Base-by-base conservation (phyloP, 1,284 basidiomycete species). In the Inonotus hispidus region DNA sequence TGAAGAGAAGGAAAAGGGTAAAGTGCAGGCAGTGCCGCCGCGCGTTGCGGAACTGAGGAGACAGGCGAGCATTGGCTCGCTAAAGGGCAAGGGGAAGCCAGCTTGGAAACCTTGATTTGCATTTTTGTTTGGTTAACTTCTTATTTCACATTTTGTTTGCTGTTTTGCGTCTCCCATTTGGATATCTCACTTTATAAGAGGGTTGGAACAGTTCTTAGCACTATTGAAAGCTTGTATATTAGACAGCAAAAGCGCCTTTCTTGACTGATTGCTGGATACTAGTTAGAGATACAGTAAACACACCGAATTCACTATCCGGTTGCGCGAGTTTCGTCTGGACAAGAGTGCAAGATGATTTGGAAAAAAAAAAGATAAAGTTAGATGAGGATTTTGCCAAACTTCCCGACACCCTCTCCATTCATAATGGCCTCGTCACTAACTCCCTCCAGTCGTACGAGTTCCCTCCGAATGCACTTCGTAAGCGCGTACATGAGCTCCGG, bases 391-490 rank as follows among this genome's bases (percentile, higher is more conserved):
- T 62, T 62, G 49, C 62, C 62, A 52, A 63, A 63, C 21, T 45
- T 52, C 13, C 66, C 66, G 7, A 60, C 61, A 52, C 66, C 72
- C 46, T 72, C 70, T 1, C 75, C 79, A 11, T 70, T 67, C 64
- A 90, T 75, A 57, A 97, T 78, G 57, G 82, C 80, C 58, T 84
- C 80, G 69, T 98, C 93, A 25, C 80, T 77, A 37, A 97, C 71
- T 29, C 70, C 69, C 68, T 94, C 90, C 25, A 98, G 75, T 49
- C 95, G 75, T 39, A 77, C 75, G 38, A 92, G 75, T 76, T 98
- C 95, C 64, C 84, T 78, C 59, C 94, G 78, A 35, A 95, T 75
- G 68, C 94, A 97, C 49, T 73, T 75, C n/a, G 91, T 87, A 19
- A 96, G 74, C 45, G 81, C 78, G 53, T 87, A 82, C 79, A 98